A percentile compares a stretch with the other conserved stretches of the same genome.
These are phyloP conservation scores for Oxytropis ochrocephala DNA, from an alignment of 306 rosid species.

Conservation along the genomic window DNA sequence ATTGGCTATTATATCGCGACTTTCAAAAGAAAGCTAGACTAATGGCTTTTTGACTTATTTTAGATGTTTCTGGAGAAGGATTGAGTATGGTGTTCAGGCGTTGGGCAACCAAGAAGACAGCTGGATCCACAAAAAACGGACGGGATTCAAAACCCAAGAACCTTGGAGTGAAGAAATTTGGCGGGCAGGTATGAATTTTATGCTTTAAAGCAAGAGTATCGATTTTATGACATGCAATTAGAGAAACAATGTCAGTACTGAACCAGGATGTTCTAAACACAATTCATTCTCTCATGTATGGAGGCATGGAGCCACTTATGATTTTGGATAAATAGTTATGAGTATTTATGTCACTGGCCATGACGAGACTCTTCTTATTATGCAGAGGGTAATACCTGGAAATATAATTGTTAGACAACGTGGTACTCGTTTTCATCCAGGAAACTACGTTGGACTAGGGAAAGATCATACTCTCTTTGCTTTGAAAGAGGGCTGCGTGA, in stretches of 20 bases:
- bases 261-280: too few relatives aligned
- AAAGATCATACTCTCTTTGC: slow-evolving; percentile 84
- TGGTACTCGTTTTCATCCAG: slow-evolving; percentile 92
- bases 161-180: slow-evolving; percentile 91
- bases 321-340: too few relatives aligned
- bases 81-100: slow-evolving; percentile 67
- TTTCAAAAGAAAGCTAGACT: slow-evolving; percentile 2
- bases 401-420: slow-evolving; percentile 85
- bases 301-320: too few relatives aligned
- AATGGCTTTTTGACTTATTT: slow-evolving; percentile 4
- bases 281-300: too few relatives aligned
- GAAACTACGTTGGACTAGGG: slow-evolving; percentile 84
- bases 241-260: too few relatives aligned
- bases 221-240: background rate
- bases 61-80: slow-evolving; percentile 72
- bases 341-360: background rate
- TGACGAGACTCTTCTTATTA: background rate
- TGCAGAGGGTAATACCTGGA: slow-evolving; percentile 67
- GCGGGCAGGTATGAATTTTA: slow-evolving; percentile 74
- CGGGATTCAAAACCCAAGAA: slow-evolving; percentile 86
- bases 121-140: slow-evolving; percentile 90
- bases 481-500: slow-evolving; percentile 71
- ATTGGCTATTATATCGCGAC: background rate
- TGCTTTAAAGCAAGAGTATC: slow-evolving; percentile 1
- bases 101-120: slow-evolving; percentile 85